phyloP scores from a whole-genome alignment of 352 stramenopile genomes.

The Elongisporangium anandrum region DNA sequence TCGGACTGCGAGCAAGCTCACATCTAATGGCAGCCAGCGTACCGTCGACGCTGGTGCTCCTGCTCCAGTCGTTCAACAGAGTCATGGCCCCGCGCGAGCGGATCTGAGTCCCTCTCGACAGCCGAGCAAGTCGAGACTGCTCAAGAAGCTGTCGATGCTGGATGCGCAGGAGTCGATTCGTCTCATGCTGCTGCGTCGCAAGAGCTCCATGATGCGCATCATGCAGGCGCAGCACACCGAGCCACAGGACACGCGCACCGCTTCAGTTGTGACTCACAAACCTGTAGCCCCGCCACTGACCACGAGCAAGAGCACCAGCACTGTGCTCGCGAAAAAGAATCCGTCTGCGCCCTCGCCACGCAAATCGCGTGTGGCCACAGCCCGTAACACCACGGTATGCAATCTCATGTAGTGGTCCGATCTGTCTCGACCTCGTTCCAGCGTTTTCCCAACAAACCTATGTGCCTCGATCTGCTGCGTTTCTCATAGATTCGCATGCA shows the following conservation, averaged over 20 bases:
- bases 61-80: background rate
- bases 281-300: background rate
- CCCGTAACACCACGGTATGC: background rate
- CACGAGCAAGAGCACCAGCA: background rate
- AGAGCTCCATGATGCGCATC: background rate
- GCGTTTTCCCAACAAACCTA: background rate
- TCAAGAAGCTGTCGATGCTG: slow-evolving; percentile 23
- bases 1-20: background rate
- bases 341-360: background rate
- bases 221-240: background rate
- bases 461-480: background rate
- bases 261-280: background rate
- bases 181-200: slow-evolving; percentile 9
- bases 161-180: slow-evolving; percentile 38
- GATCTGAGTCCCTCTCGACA: background rate
- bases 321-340: background rate
- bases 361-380: background rate
- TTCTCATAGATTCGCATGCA: background rate
- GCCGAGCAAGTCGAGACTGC: background rate
- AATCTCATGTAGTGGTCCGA: background rate
- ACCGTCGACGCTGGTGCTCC: background rate
- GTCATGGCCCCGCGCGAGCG: background rate
- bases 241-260: background rate
- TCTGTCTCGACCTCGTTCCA: background rate
- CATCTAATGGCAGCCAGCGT: background rate